A percentile compares a stretch with the other conserved stretches of the same genome.
Evolutionary conservation across 495 filamentous ascomycete genomes (phyloP).

Genomic region (Neurospora pannonica): DNA sequence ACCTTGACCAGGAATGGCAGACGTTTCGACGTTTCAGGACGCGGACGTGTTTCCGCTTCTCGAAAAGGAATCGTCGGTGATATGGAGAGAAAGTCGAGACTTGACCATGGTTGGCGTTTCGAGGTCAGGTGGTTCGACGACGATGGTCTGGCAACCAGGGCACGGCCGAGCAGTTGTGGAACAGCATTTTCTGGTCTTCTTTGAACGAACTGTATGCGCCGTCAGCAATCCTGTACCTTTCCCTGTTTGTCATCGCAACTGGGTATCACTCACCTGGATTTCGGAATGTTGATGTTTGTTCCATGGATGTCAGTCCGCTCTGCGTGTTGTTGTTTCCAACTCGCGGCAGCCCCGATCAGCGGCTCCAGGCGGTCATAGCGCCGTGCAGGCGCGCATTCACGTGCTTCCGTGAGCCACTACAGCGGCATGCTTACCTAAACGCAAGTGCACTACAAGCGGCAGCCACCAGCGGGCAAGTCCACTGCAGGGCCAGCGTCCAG

Average conservation of each 20-base stretch:
- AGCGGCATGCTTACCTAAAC: background rate
- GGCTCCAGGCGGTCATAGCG: background rate
- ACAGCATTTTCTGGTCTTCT: background rate
- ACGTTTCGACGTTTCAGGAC: constrained; percentile 6
- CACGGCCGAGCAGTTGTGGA: background rate
- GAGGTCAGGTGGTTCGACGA: background rate
- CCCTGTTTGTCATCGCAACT: background rate
- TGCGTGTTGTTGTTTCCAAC: background rate
- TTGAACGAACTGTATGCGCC: background rate
- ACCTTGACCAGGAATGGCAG: background rate
- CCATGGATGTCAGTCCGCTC: background rate
- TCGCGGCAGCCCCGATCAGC: background rate
- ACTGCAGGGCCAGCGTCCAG: too few relatives aligned
- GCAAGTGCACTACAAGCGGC: background rate
- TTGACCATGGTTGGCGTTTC: background rate
- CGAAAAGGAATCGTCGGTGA: constrained; percentile 7
- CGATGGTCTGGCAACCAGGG: background rate
- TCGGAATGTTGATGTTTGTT: background rate
- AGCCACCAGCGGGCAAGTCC: background rate
- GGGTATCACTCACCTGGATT: background rate
- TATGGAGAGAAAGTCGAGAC: background rate
- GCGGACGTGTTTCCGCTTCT: constrained; percentile 12
- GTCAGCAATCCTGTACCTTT: background rate
- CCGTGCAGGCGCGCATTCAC: background rate
- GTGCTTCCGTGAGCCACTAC: background rate